phyloP scores from a whole-genome alignment of 164 flowering plant genomes.

The Umbilicus rupestris region DNA sequence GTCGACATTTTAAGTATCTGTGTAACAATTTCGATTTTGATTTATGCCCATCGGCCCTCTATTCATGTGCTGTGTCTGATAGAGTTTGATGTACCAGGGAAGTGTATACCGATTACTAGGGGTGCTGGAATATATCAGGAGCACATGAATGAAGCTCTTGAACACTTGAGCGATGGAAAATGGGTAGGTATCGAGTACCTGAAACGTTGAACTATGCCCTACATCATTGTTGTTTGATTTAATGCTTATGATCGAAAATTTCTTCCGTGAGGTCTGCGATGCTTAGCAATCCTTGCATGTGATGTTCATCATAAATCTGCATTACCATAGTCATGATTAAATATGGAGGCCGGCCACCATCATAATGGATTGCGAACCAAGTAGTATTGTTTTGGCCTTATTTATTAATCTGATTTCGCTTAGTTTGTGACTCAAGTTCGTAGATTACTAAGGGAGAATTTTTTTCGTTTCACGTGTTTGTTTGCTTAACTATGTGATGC shows the following conservation, averaged over 20 bases:
- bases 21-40: too few relatives aligned
- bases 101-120: constrained; percentile 93
- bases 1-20: too few relatives aligned
- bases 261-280: not conserved
- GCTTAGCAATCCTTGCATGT: not conserved
- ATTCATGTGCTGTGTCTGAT: not conserved
- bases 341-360: not conserved
- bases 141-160: constrained; percentile 94
- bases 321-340: not conserved
- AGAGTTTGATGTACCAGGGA: constrained; percentile 40
- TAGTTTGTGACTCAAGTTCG: not conserved
- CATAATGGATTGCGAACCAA: too few relatives aligned
- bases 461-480: not conserved
- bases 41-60: too few relatives aligned
- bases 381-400: too few relatives aligned
- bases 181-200: constrained; percentile 12
- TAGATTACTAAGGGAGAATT: not conserved
- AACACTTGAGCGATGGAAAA: constrained; percentile 68
- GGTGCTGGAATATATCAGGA: constrained; percentile 93
- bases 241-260: not conserved
- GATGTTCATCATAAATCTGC: not conserved
- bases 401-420: not conserved
- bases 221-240: not conserved
- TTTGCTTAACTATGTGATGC: not conserved
- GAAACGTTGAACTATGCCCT: not conserved